Conservation (phyloP, 1,284 basidiomycete species). For the Cryptococcus maquisensis region DNA sequence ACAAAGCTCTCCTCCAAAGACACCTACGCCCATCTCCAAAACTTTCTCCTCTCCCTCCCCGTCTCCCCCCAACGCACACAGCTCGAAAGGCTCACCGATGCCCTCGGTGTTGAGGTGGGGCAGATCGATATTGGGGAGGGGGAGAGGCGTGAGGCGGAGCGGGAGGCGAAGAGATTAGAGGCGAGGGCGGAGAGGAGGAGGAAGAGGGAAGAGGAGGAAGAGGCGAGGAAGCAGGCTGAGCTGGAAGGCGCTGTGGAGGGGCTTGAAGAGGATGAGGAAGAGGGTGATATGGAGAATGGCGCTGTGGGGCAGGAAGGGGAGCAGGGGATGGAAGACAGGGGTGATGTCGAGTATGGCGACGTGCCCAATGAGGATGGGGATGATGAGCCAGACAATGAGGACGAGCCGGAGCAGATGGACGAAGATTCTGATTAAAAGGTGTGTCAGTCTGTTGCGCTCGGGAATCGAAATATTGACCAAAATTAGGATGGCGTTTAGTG, state of each 20-base stretch:
- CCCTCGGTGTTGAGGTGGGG: constrained; percentile 44
- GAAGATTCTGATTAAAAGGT: constrained; percentile 3
- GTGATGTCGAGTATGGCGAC: constrained; percentile 37
- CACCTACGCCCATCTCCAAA: constrained; percentile 31
- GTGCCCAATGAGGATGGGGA: constrained; percentile 25
- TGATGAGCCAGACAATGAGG: constrained; percentile 37
- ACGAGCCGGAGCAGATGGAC: constrained; percentile 15
- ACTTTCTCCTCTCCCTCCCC: constrained; percentile 27
- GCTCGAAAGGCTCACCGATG: constrained; percentile 44
- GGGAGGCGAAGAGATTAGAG: constrained; percentile 21
- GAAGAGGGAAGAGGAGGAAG: constrained; percentile 18
- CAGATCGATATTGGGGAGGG: constrained; percentile 34
- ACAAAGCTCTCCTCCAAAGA: constrained; percentile 24
- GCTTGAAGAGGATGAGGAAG: constrained; percentile 9
- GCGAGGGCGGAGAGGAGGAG: constrained; percentile 23
- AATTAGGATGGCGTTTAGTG: neutral
- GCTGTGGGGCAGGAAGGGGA: constrained; percentile 23
- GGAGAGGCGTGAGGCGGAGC: constrained; percentile 31
- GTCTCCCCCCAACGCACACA: constrained; percentile 38
- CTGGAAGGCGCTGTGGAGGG: constrained; percentile 18
- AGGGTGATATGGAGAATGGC: constrained; percentile 23
- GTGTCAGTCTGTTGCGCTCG: neutral
- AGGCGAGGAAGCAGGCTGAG: constrained; percentile 23
- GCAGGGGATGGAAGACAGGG: constrained; percentile 25
- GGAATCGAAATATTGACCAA: neutral